Evolutionary conservation across 805 yeast species (phyloP), one percentile per base, ranked within the genome.

Genomic region (Saccharomycopsis sp.): DNA sequence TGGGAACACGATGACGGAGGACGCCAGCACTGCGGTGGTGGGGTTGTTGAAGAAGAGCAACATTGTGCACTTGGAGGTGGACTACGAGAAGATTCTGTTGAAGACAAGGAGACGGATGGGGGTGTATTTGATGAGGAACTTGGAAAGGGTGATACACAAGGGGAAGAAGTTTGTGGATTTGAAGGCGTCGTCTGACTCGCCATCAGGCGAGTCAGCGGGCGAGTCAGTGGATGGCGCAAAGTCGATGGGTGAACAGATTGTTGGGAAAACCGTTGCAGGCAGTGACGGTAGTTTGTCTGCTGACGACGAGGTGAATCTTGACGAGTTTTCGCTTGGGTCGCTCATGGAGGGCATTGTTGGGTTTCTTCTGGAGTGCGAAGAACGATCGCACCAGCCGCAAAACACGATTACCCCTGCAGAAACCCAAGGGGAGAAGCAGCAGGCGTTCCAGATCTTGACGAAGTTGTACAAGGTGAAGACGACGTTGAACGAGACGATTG

Each of bases 41-140:
- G 40, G 37, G 13, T 30, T 46, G 12, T 68, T 84, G 32, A 67
- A 71, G 43, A 75, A 87, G 13, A 64, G 66, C 9, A 67, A 80
- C 2, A 60, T 88, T 22, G 74, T 77, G 39, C 73, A 80, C 0
- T 55, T 86, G 17, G 92, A 81, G 48, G 65, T 82, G 30, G 87
- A 83, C 49, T 65, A 64, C 41, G 74, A 65, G 3, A 60, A 64
- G 6, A 65, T 83, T 51, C 75, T 87, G 1, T 67, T 67, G 19
- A 63, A 70, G 33, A 64, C 77, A 49, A 75, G 70, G 52, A 80
- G 82, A 44, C 71, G 72, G 43, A 69, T 87, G 36, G 85, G 94
- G 0, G 63, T 83, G 18, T 80, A 80, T 55, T 77, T 89, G 8
- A 77, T 88, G 76, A 73, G 79, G 53, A 88, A 88, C 57, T 77